These are phyloP conservation scores for Chaetomium sp. DNA, from an alignment of 2,329 filamentous ascomycete genomes.

Conservation along the genomic window DNA sequence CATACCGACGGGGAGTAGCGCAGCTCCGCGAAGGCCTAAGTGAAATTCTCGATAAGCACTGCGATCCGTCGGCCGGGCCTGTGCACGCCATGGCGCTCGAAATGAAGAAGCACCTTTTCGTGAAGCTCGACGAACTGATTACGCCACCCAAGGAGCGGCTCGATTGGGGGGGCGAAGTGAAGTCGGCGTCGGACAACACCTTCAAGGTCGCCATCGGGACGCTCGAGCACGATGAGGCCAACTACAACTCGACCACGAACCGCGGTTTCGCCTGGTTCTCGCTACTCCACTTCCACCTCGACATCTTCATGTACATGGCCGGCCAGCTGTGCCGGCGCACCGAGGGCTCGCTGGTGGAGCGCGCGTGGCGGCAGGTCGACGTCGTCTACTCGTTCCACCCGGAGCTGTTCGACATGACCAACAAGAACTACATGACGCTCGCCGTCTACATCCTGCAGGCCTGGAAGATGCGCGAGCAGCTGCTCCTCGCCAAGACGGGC, in stretches of 20 bases:
- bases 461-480: slow-evolving; percentile 54
- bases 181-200: slow-evolving; percentile 54
- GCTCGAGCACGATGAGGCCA: slow-evolving; percentile 50
- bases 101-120: slow-evolving; percentile 50
- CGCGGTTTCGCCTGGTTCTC: slow-evolving; percentile 59
- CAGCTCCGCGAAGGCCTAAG: slow-evolving; percentile 48
- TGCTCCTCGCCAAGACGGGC: slow-evolving; percentile 41
- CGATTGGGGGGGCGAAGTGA: slow-evolving; percentile 54
- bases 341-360: slow-evolving; percentile 54
- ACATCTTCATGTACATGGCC: slow-evolving; percentile 58
- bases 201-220: slow-evolving; percentile 57
- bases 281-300: slow-evolving; percentile 57
- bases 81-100: slow-evolving; percentile 55
- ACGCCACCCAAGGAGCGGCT: slow-evolving; percentile 50
- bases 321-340: slow-evolving; percentile 55
- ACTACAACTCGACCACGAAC: slow-evolving; percentile 48
- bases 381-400: slow-evolving; percentile 52
- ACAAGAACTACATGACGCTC: slow-evolving; percentile 48
- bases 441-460: slow-evolving; percentile 54
- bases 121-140: slow-evolving; percentile 54
- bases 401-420: slow-evolving; percentile 53
- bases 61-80: slow-evolving; percentile 55
- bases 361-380: slow-evolving; percentile 54
- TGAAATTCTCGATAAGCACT: slow-evolving; percentile 52
- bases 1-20: slow-evolving; percentile 47